Evolutionary conservation across 495 filamentous ascomycete species (phyloP).

Genomic region (Podospora pseudopauciseta): DNA sequence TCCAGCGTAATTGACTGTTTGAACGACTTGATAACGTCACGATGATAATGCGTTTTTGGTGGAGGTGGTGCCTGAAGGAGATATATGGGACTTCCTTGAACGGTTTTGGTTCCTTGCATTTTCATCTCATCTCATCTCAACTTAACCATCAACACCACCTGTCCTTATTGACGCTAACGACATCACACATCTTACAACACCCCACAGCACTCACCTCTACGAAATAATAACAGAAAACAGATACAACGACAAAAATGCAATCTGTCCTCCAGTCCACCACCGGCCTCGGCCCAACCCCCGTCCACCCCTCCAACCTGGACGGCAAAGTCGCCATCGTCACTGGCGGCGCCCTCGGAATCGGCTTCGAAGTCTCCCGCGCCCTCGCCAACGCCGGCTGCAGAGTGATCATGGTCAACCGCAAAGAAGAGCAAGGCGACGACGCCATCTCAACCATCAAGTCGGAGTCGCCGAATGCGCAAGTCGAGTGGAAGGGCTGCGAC

Average conservation of each 20-base stretch:
- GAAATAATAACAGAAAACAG: background rate
- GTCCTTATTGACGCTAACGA: background rate
- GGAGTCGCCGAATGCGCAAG: slow-evolving; percentile 26
- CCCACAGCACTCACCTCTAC: background rate
- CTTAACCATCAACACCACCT: background rate
- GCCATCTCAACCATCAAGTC: slow-evolving; percentile 35
- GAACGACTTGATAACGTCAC: slow-evolving; percentile 5
- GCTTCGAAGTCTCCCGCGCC: slow-evolving; percentile 48
- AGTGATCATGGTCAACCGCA: slow-evolving; percentile 41
- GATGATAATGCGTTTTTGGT: background rate
- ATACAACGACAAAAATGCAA: slow-evolving; percentile 22
- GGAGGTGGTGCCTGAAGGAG: background rate
- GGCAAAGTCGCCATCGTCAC: slow-evolving; percentile 52
- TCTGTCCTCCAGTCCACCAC: slow-evolving; percentile 28
- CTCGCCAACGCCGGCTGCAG: slow-evolving; percentile 31
- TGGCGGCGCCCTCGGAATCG: slow-evolving; percentile 54
- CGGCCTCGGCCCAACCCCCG: slow-evolving; percentile 25
- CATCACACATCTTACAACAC: background rate
- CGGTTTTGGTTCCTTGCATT: background rate
- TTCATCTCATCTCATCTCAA: background rate
- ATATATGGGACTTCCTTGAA: background rate
- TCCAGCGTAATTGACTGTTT: background rate
- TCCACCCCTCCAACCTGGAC: slow-evolving; percentile 29
- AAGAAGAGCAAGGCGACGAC: slow-evolving; percentile 40
- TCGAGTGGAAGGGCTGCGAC: slow-evolving; percentile 47